Evolutionary conservation across 441 rosid genomes (phyloP).

Genomic region (Geranium incanum): DNA sequence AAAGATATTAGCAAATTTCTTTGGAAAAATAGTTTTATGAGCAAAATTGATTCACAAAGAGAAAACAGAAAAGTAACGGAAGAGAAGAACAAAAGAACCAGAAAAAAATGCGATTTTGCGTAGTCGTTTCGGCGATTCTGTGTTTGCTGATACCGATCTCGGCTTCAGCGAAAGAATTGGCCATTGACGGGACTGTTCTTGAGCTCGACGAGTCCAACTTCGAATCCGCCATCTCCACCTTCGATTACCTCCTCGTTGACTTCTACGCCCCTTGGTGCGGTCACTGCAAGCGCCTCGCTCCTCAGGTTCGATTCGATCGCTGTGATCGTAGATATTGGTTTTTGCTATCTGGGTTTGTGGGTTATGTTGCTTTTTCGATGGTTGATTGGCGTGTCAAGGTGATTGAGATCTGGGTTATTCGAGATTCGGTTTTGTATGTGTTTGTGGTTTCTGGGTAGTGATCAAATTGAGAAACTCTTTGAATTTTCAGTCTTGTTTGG

Average conservation of each 20-base stretch:
- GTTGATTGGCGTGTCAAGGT: neutral
- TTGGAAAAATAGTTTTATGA: too few species aligned
- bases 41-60: neutral
- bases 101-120: neutral
- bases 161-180: neutral
- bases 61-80: neutral
- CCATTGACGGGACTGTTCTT: constrained; percentile 21
- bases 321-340: neutral
- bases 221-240: constrained; percentile 24
- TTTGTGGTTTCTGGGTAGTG: neutral
- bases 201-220: constrained; percentile 27
- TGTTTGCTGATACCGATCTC: neutral
- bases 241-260: constrained; percentile 26
- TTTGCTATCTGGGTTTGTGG: neutral
- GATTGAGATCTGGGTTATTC: neutral
- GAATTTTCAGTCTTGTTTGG: neutral
- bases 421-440: neutral
- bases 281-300: constrained; percentile 30
- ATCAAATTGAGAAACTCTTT: neutral
- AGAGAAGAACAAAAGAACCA: neutral
- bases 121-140: neutral
- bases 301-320: constrained; percentile 19
- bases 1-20: too few species aligned
- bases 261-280: constrained; percentile 33
- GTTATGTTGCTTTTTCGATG: neutral